Evolutionary conservation across 495 filamentous ascomycete genomes (phyloP), one percentile per base, ranked within the genome.

Genomic region (Daldinia childiae): DNA sequence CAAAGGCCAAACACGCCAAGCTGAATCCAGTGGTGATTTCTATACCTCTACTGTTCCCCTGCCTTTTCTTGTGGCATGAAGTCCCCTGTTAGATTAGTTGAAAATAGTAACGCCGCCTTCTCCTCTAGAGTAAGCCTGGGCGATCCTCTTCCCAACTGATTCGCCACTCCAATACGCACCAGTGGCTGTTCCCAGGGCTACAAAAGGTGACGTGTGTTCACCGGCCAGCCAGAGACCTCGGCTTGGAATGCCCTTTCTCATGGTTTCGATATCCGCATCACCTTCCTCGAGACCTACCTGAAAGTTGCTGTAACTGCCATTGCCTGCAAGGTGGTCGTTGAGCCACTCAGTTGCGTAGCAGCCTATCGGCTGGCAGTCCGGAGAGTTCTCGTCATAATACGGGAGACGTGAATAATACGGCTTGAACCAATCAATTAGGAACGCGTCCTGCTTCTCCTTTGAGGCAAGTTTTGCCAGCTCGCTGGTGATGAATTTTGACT

Each of bases 161-260:
- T 98, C 92, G 0, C 95, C 95, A 77, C 92, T 93, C 93, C 93
- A 97, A 68, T 93, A 98, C 11, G 94, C 94, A 2, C 94, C 94
- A 2, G 93, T 94, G 11, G 89, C 91, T 7, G 94, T 97, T 1
- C 94, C 94, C 57, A 97, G 77, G 15, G 92, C 93, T 19, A 94
- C 88, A 79, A 97, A 96, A 29, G 95, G 95, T 27, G 93, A 89
- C 29, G 94, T 97, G 81, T 98, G 95, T 79, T 99, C 95, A 0
- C 95, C 95, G 0, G 95, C 95, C 71, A 98, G 87, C 94, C 94
- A 99, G 4, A 98, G 70, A 1, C 90, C 88, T 17, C 91, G 84
- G 12, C 86, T 88, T 4, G 87, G 84, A 48, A 92, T 80, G 2
- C 94, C 95, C 2, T 86, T 80, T 32, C 94, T 83, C 82, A 97